Conservation (phyloP, 2,329 filamentous ascomycete species). For the Ophiostoma populinum region DNA sequence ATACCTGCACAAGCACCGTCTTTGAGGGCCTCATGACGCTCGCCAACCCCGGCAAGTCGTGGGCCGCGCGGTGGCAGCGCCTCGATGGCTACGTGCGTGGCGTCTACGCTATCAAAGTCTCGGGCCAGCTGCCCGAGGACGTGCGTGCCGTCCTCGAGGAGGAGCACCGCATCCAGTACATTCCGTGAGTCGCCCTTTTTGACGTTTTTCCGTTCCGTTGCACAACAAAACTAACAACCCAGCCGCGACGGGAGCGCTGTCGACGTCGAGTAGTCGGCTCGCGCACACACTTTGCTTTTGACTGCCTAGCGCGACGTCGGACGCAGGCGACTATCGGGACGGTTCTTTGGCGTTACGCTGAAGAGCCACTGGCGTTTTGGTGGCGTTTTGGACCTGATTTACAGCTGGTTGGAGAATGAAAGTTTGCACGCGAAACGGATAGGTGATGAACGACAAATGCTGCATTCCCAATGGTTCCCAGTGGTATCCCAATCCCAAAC, state of each 20-base stretch:
- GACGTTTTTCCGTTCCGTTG: background rate
- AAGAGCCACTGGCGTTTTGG: conserved; percentile 3
- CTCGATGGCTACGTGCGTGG: conserved; percentile 76
- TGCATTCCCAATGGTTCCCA: no score
- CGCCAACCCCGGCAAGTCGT: conserved; percentile 65
- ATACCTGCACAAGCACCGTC: conserved; percentile 88
- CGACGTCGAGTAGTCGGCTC: conserved; percentile 22
- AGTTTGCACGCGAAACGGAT: no score
- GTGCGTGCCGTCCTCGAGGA: conserved; percentile 43
- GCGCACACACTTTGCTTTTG: no score
- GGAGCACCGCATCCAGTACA: conserved; percentile 46
- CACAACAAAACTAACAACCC: conserved; percentile 3
- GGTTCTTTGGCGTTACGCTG: background rate
- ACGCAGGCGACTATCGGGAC: conserved; percentile 3
- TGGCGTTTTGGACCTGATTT: background rate
- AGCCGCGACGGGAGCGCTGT: conserved; percentile 40
- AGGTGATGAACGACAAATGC: no score
- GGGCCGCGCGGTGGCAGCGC: conserved; percentile 95
- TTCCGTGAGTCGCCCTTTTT: conserved; percentile 33
- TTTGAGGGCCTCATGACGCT: conserved; percentile 86
- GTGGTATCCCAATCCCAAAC: no score
- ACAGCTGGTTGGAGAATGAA: background rate
- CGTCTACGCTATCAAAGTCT: conserved; percentile 89
- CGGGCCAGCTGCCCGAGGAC: conserved; percentile 57
- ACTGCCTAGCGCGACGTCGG: no score